These are phyloP conservation scores for Mortierella sp. DNA, from an alignment of 371 early-diverging fungal species.

Conservation along the genomic window DNA sequence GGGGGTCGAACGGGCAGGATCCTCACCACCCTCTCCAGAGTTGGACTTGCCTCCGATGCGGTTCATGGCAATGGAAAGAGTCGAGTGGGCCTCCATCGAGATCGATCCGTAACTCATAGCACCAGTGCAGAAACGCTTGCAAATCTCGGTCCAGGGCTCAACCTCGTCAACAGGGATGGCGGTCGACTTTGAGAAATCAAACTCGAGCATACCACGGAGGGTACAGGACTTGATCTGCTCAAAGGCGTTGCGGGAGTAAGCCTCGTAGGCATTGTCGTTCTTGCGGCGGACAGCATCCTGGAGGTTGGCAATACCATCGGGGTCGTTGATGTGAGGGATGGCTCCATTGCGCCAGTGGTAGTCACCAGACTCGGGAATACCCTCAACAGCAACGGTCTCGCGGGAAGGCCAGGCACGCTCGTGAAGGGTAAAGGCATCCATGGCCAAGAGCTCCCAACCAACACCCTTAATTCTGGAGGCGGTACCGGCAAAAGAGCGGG, in stretches of 20 bases:
- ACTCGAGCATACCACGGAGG: slow-evolving; percentile 95
- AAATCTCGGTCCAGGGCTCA: slow-evolving; percentile 97
- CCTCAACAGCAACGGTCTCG: slow-evolving; percentile 70
- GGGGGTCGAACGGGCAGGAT: slow-evolving; percentile 82
- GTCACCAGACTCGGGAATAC: slow-evolving; percentile 94
- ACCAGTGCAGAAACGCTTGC: slow-evolving; percentile 97
- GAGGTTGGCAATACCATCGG: slow-evolving; percentile 87
- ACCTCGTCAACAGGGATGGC: slow-evolving; percentile 94
- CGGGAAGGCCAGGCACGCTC: slow-evolving; percentile 88
- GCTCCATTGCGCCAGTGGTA: slow-evolving; percentile 98
- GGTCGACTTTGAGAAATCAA: slow-evolving; percentile 79
- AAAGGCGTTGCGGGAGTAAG: slow-evolving; percentile 84
- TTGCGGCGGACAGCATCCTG: slow-evolving; percentile 97
- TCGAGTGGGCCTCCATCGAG: slow-evolving; percentile 93
- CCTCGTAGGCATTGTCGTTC: slow-evolving; percentile 88
- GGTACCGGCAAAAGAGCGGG: slow-evolving; percentile 94
- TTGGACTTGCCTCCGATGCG: slow-evolving; percentile 95
- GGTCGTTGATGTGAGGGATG: slow-evolving; percentile 93
- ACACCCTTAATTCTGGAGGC: slow-evolving; percentile 96
- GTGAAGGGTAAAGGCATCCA: slow-evolving; percentile 91
- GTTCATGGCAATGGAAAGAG: slow-evolving; percentile 97
- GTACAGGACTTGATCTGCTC: slow-evolving; percentile 93
- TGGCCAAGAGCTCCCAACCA: slow-evolving; percentile 89
- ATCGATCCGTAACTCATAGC: slow-evolving; percentile 99
- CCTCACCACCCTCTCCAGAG: slow-evolving; percentile 99